Conservation (phyloP, 345 rosid genomes). For the Camelina sativa region DNA sequence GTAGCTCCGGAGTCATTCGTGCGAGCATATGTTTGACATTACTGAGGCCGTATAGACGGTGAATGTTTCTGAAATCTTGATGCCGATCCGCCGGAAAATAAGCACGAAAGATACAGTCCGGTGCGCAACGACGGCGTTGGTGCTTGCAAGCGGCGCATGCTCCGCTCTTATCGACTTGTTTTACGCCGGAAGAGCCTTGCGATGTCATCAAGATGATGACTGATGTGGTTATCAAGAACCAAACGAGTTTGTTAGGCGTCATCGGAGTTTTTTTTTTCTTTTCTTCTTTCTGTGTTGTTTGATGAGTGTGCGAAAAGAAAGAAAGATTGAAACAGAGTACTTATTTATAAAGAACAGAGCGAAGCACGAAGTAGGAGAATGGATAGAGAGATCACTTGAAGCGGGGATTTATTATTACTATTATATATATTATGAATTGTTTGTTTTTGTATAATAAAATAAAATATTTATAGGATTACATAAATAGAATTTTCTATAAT, state of each 20-base stretch:
- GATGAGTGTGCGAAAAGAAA: background rate
- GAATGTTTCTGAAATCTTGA: background rate
- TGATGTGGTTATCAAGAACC: background rate
- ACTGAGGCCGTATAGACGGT: background rate
- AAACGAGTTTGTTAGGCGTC: background rate
- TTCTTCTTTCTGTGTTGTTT: background rate
- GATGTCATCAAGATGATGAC: background rate
- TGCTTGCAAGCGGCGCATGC: background rate
- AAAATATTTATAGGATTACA: background rate
- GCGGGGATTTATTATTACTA: no score
- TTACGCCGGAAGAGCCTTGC: background rate
- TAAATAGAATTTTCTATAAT: no score
- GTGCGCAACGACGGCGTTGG: background rate
- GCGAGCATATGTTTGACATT: background rate
- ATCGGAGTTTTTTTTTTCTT: background rate
- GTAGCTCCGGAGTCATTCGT: background rate
- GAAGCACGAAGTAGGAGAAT: background rate
- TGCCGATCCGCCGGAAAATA: background rate
- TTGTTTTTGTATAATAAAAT: no score
- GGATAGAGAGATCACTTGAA: no score
- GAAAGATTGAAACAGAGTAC: background rate
- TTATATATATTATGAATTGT: no score
- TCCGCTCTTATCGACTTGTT: accelerated
- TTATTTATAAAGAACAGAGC: background rate
- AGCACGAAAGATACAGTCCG: background rate